These are phyloP conservation scores for Pichia heedii DNA, from an alignment of 805 yeast species.

Conservation along the genomic window DNA sequence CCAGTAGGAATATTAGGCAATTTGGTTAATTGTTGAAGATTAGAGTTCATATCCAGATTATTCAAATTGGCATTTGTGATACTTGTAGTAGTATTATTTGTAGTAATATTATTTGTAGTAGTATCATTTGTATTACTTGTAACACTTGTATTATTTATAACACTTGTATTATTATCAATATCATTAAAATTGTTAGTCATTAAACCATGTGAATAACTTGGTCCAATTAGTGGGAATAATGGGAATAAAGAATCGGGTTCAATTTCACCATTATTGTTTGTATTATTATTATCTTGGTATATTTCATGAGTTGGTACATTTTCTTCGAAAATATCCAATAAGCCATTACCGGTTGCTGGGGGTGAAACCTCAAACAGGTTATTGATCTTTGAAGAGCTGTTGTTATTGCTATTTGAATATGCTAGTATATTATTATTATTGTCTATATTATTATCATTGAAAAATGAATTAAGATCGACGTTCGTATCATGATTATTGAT, in stretches of 20 bases:
- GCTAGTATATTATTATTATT: background rate
- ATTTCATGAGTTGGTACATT: conserved; percentile 1
- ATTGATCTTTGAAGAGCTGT: background rate
- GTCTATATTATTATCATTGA: background rate
- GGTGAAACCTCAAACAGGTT: conserved; percentile 13
- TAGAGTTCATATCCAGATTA: conserved; percentile 9
- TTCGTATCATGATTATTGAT: background rate
- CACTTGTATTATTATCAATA: too few species aligned
- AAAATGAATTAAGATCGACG: background rate
- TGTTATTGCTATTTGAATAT: background rate
- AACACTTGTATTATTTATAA: too few species aligned
- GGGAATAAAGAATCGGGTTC: conserved; percentile 27
- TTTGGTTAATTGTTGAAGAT: conserved; percentile 8
- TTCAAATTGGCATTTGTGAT: conserved; percentile 19
- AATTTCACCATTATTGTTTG: conserved; percentile 14
- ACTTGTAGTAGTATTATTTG: background rate
- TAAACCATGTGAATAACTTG: conserved; percentile 17
- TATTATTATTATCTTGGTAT: conserved; percentile 6
- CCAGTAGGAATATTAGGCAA: conserved; percentile 21
- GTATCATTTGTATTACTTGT: conserved; percentile 2
- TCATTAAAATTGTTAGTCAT: too few species aligned
- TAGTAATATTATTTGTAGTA: conserved; percentile 1
- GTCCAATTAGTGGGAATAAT: conserved; percentile 26
- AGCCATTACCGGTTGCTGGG: conserved; percentile 24
- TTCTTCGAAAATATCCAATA: conserved; percentile 24